Evolutionary conservation across 1,284 basidiomycete genomes (phyloP).

Genomic region (Retiboletus fuscus): DNA sequence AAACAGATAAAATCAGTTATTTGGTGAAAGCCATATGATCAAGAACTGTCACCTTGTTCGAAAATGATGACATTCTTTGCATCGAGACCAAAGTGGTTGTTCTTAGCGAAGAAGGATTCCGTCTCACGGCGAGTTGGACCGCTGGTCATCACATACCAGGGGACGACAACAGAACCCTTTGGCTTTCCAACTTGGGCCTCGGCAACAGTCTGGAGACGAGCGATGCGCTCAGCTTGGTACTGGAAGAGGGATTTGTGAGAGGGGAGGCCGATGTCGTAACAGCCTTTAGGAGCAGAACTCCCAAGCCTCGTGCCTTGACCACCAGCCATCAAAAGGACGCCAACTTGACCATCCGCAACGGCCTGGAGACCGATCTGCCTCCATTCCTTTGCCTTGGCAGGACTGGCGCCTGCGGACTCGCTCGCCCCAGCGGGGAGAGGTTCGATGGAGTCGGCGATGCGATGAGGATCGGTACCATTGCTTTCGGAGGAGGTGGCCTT

Average conservation of each 20-base stretch:
- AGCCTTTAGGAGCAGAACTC: slow-evolving; percentile 93
- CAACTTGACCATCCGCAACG: slow-evolving; percentile 86
- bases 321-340: slow-evolving; percentile 96
- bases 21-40: background rate
- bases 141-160: slow-evolving; percentile 99
- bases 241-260: slow-evolving; percentile 96
- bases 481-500: slow-evolving; percentile 82
- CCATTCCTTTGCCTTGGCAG: slow-evolving; percentile 78
- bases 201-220: slow-evolving; percentile 83
- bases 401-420: slow-evolving; percentile 68
- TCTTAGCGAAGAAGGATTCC: slow-evolving; percentile 84
- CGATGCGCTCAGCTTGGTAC: slow-evolving; percentile 95
- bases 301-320: slow-evolving; percentile 97
- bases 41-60: slow-evolving; percentile 83
- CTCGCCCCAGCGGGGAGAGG: slow-evolving; percentile 84
- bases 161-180: slow-evolving; percentile 74
- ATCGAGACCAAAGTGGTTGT: slow-evolving; percentile 88
- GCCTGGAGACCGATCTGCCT: slow-evolving; percentile 81
- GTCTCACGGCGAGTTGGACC: slow-evolving; percentile 93
- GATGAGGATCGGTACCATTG: slow-evolving; percentile 57
- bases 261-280: slow-evolving; percentile 96
- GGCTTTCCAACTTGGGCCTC: slow-evolving; percentile 65
- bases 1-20: slow-evolving; percentile 22
- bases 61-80: slow-evolving; percentile 91
- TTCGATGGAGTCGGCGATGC: slow-evolving; percentile 67